Base-by-base conservation (phyloP, 1,284 basidiomycete genomes). In the Malassezia brasiliensis region DNA sequence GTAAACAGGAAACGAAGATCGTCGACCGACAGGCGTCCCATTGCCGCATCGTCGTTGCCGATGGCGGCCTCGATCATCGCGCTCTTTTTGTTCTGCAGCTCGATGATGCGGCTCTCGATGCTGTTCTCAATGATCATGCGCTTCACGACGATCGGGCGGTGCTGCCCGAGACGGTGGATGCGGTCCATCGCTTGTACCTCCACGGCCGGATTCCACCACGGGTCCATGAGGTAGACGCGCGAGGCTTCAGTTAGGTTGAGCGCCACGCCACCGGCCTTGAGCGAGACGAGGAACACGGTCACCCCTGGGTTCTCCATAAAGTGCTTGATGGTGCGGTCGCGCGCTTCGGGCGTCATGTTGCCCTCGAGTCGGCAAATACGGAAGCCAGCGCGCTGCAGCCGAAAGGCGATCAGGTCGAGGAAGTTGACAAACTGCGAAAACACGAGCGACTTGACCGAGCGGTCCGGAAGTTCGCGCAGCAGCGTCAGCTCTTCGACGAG, bases 201-300 rank as follows among this genome's bases (percentile, higher is more conserved):
- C 19, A 73, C 50, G 65, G 65, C 69, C 4, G 72, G 69, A 34
- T 75, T 75, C 72, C 72, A 75, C 69, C 69, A 74, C 1, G 68
- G 69, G 48, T 74, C 71, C 71, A 74, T 74, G 51, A 74, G 53
- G 44, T 67, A 74, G 4, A 74, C 71, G n/a, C 71, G 65, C 32
- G 68, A 70, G 7, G 72, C 72, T 44, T 74, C 72, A 9, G 69
- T 72, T 52, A 74, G 50, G 50, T 74, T 74, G 36, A 74, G 61
- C 3, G 91, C 90, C 1, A 94, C 90, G 76, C 93, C 91, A 41
- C 93, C 93, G 0, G 94, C 93, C 77, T 96, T 98, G 69, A 99
- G 77, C 15, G 80, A 82, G 53, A 98, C 90, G 35, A 99, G 81
- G 79, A 99, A 98, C 12, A 99, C 88, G 4, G 90, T 96, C 38